phyloP scores from a whole-genome alignment of 2,329 filamentous ascomycete species.

The Ascochyta fabae region DNA sequence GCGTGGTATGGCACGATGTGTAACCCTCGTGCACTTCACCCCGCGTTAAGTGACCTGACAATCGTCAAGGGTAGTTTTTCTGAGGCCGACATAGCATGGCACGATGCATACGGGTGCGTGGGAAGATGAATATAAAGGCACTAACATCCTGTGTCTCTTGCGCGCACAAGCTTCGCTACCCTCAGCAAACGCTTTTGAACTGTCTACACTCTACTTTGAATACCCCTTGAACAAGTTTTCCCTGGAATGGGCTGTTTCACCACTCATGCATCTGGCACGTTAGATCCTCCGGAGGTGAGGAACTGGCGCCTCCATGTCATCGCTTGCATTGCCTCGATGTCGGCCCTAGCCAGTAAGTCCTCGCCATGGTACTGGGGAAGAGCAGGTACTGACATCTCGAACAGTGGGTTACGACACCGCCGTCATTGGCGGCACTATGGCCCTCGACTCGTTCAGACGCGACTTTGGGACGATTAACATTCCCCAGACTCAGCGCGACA shows the following conservation, averaged over 20 bases:
- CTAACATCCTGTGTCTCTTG: neutral
- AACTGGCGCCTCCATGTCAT: slow-evolving; percentile 47
- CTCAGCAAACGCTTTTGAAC: slow-evolving; percentile 6
- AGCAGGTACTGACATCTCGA: neutral
- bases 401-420: slow-evolving; percentile 46
- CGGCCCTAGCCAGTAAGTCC: slow-evolving; percentile 44
- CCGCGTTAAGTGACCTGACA: slow-evolving; percentile 24
- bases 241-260: slow-evolving; percentile 36
- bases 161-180: slow-evolving; percentile 12
- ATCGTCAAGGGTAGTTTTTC: slow-evolving; percentile 14
- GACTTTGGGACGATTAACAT: slow-evolving; percentile 44
- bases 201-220: neutral
- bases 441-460: slow-evolving; percentile 47
- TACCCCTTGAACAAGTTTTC: slow-evolving; percentile 10
- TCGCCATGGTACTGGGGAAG: neutral
- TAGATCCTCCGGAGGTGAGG: slow-evolving; percentile 46
- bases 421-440: slow-evolving; percentile 52
- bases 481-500: slow-evolving; percentile 41
- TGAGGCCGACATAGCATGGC: slow-evolving; percentile 9
- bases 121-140: slow-evolving; percentile 4
- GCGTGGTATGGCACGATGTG: slow-evolving; percentile 20
- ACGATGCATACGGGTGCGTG: neutral
- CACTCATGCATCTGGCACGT: slow-evolving; percentile 42
- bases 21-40: slow-evolving; percentile 17
- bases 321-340: slow-evolving; percentile 47